Evolutionary conservation across 768 basidiomycete species (phyloP), one percentile per base, ranked within the genome.

Genomic region (Cystobasidium onofrii): DNA sequence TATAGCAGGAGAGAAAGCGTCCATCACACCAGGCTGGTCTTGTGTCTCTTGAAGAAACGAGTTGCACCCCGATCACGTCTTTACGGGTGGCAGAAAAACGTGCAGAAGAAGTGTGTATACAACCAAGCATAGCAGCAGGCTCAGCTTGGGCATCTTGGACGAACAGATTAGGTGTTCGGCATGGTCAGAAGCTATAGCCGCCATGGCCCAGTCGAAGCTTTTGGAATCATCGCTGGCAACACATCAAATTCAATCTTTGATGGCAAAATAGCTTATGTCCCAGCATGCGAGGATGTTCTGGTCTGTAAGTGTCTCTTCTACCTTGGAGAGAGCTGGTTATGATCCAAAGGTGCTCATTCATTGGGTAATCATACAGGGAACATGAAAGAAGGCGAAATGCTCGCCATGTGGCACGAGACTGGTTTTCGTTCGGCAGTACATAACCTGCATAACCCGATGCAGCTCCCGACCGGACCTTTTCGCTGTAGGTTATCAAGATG

Each of bases 331-430:
- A n/a, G n/a, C n/a, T n/a, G n/a, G n/a, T n/a, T n/a, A n/a, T n/a
- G n/a, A n/a, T n/a, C n/a, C n/a, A 50, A n/a, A 20, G 31, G 2
- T 64, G 34, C 29, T 41, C 13, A 63, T 9, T 7, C 61, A n/a
- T 3, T 41, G 34, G 18, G n/a, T 6, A 34, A 34, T 20, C 18
- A 50, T 43, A 18, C 46, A 69, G 54, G 43, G 72, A 92, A 98
- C 81, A 86, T 97, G 44, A 97, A 97, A 84, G 93, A 89, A 78
- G 93, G 95, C 15, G 87, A 91, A 77, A 90, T 93, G 90, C 93
- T 93, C 66, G 86, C 91, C 12, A 97, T 98, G 95, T 99, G 95
- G 95, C 95, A 99, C 80, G 95, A 97, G 81, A 90, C 91, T 0
- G 90, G 90, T 4, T 90, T 94, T 79, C 86, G 89, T 79, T 88